phyloP scores from a whole-genome alignment of 1,284 basidiomycete species.

The Fistulina hepatica region DNA sequence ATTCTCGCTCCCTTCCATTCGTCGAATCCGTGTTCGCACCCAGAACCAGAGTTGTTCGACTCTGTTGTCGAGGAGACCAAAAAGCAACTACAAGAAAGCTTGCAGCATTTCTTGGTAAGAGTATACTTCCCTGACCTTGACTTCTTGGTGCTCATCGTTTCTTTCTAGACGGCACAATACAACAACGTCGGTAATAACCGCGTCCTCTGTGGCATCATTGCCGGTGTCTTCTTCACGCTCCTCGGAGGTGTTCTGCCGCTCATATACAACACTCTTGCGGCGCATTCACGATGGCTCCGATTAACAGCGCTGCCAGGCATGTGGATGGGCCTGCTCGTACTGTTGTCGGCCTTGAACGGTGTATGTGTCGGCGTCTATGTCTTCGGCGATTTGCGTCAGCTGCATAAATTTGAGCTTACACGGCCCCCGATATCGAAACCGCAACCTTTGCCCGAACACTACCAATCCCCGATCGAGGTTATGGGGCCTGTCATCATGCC shows the following conservation, averaged over 20 bases:
- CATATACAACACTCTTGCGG: conserved; percentile 34
- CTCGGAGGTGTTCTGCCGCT: conserved; percentile 41
- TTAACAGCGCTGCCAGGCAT: conserved; percentile 54
- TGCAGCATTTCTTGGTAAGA: conserved; percentile 46
- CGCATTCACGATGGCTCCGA: conserved; percentile 41
- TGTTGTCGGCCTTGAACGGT: conserved; percentile 56
- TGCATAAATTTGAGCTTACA: conserved; percentile 64
- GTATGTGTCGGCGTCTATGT: conserved; percentile 66
- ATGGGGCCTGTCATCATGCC: conserved; percentile 12
- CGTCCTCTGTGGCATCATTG: conserved; percentile 57
- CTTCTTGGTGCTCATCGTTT: background rate
- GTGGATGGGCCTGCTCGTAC: conserved; percentile 55
- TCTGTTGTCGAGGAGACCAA: conserved; percentile 45
- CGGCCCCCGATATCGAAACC: conserved; percentile 50
- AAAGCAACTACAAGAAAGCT: conserved; percentile 49
- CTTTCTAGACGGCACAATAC: conserved; percentile 37
- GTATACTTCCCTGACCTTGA: background rate
- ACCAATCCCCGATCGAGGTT: conserved; percentile 11
- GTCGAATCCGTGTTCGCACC: conserved; percentile 35
- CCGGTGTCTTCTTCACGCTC: conserved; percentile 37
- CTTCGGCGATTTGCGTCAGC: conserved; percentile 70
- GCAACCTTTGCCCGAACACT: conserved; percentile 7
- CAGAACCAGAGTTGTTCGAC: conserved; percentile 53
- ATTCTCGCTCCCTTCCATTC: conserved; percentile 53
- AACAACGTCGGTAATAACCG: conserved; percentile 67